Percentiles rank a stretch among this genome's conserved stretches.
Conservation (phyloP, 2,329 filamentous ascomycete species). For the Xylaria multiplex region DNA sequence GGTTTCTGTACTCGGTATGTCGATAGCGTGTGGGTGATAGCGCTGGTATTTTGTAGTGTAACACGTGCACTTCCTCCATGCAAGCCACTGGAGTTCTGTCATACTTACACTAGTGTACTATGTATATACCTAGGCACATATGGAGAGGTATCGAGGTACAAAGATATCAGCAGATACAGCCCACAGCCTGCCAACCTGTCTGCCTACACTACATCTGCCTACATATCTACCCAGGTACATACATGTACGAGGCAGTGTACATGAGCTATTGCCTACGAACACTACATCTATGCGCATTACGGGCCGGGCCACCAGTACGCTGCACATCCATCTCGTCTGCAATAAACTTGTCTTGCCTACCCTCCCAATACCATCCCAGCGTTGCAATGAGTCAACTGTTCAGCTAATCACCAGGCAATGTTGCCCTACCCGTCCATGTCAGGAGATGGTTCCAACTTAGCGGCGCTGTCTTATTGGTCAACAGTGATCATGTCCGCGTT, state of each 20-base stretch:
- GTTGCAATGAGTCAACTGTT: constrained; percentile 6
- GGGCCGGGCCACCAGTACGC: too few relatives aligned
- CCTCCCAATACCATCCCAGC: constrained; percentile 4
- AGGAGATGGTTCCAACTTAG: constrained; percentile 10
- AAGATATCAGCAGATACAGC: too few relatives aligned
- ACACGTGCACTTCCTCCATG: constrained; percentile 4
- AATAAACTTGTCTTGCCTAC: background rate
- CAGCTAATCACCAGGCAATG: constrained; percentile 25
- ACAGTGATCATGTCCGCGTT: constrained; percentile 11
- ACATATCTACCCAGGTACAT: too few relatives aligned
- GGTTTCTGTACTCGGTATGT: too few relatives aligned
- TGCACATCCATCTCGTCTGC: background rate
- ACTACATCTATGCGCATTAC: too few relatives aligned
- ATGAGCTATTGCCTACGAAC: background rate
- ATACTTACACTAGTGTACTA: too few relatives aligned
- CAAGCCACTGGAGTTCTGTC: constrained; percentile 1
- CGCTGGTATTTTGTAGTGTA: too few relatives aligned
- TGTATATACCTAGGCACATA: too few relatives aligned
- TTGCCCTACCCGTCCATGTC: constrained; percentile 27
- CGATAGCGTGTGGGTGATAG: too few relatives aligned
- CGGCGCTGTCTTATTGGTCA: constrained; percentile 19
- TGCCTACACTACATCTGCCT: too few relatives aligned
- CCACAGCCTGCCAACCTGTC: too few relatives aligned
- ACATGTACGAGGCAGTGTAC: background rate
- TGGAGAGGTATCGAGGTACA: too few relatives aligned